Conservation (phyloP, 83 land plant species). For the Picea abies region DNA sequence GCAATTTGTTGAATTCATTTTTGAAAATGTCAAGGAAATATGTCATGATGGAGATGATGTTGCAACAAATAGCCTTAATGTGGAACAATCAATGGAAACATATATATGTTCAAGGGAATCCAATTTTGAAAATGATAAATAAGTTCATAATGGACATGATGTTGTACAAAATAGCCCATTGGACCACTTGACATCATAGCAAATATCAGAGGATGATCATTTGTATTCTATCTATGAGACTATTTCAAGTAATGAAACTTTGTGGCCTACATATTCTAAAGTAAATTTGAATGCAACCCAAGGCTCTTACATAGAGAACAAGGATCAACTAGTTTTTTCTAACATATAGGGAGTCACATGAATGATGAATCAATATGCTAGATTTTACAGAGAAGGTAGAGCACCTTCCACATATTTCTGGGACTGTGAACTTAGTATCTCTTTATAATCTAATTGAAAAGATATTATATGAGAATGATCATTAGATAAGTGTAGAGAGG, state of each 20-base stretch:
- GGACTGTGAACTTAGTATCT: background rate
- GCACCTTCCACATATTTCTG: background rate
- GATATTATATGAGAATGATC: background rate
- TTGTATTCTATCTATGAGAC: background rate
- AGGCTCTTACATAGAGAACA: background rate
- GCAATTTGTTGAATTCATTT: background rate
- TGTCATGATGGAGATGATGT: background rate
- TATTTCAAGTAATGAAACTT: background rate
- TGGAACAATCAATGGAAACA: background rate
- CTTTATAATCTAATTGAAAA: background rate
- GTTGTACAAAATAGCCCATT: background rate
- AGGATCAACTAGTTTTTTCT: background rate
- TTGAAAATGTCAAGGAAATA: background rate
- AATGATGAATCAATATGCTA: background rate
- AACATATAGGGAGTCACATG: background rate
- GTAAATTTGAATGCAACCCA: background rate
- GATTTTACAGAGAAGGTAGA: background rate
- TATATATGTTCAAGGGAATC: background rate
- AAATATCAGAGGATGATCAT: background rate
- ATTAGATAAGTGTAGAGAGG: background rate
- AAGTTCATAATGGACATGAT: background rate
- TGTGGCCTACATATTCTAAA: slow-evolving; percentile 8
- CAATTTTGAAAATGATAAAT: background rate
- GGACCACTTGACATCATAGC: background rate
- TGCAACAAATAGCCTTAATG: background rate